Evolutionary conservation across 805 yeast species (phyloP).

Genomic region (Metschnikowia sp.): DNA sequence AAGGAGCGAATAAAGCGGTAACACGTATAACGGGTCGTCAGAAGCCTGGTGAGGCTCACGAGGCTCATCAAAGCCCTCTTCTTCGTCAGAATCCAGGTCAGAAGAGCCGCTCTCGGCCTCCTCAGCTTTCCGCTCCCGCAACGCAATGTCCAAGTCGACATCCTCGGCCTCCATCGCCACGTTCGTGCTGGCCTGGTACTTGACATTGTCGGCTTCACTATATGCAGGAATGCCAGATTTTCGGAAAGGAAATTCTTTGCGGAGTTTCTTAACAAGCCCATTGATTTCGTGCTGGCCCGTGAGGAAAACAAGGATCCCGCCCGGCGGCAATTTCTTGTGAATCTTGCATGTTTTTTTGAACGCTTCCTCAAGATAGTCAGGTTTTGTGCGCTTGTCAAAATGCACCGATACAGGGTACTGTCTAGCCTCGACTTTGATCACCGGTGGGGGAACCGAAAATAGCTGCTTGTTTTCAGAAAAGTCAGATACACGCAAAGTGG

Average conservation of each 20-base stretch:
- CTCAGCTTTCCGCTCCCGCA: slow-evolving; percentile 27
- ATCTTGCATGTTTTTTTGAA: slow-evolving; percentile 81
- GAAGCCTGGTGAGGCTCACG: slow-evolving; percentile 68
- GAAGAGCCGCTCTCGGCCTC: slow-evolving; percentile 39
- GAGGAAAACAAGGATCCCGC: slow-evolving; percentile 86
- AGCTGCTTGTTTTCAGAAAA: slow-evolving; percentile 77
- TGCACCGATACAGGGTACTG: slow-evolving; percentile 92
- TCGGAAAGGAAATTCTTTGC: slow-evolving; percentile 61
- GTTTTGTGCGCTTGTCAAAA: slow-evolving; percentile 76
- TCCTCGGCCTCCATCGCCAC: slow-evolving; percentile 85
- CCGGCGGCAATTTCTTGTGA: slow-evolving; percentile 83
- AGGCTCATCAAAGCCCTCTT: slow-evolving; percentile 70
- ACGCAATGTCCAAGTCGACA: slow-evolving; percentile 64
- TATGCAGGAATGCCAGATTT: slow-evolving; percentile 21
- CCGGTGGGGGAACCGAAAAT: slow-evolving; percentile 77
- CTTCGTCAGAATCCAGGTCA: slow-evolving; percentile 50
- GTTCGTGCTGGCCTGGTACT: slow-evolving; percentile 53
- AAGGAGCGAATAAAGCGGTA: slow-evolving; percentile 86
- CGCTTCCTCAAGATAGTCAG: slow-evolving; percentile 82
- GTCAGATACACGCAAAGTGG: slow-evolving; percentile 90
- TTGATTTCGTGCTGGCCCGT: slow-evolving; percentile 95
- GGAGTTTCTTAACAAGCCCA: slow-evolving; percentile 64
- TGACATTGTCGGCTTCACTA: slow-evolving; percentile 18
- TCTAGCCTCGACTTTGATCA: slow-evolving; percentile 85
- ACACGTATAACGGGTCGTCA: slow-evolving; percentile 78